These are phyloP conservation scores for Zopfia rhizophila DNA, from an alignment of 2,329 filamentous ascomycete species.

Conservation along the genomic window DNA sequence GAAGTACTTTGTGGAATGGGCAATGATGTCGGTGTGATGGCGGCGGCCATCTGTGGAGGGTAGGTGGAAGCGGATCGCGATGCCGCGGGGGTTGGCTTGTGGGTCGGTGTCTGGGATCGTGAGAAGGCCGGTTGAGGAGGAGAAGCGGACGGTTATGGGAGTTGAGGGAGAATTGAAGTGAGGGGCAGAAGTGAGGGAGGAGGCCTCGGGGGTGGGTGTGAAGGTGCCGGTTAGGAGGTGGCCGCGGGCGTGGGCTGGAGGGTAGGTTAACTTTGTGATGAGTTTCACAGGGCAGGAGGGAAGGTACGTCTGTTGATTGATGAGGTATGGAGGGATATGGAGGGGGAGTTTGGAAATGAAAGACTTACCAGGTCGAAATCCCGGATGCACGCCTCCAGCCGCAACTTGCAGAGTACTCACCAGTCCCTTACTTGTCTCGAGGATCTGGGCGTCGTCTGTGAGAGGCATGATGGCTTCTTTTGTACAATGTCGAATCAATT, in stretches of 20 bases:
- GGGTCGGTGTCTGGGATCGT: slow-evolving; percentile 61
- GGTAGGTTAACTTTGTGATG: slow-evolving; percentile 1
- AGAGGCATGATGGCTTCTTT: slow-evolving; percentile 40
- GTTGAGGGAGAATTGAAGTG: slow-evolving; percentile 61
- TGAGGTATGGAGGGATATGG: not conserved
- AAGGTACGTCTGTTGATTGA: slow-evolving; percentile 2
- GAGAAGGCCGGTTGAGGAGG: slow-evolving; percentile 63
- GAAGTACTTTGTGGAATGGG: slow-evolving; percentile 64
- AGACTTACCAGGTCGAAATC: slow-evolving; percentile 44
- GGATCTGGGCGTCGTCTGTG: slow-evolving; percentile 32
- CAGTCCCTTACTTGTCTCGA: slow-evolving; percentile 43
- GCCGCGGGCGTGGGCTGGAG: slow-evolving; percentile 65
- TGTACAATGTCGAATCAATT: not conserved
- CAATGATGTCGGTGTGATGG: slow-evolving; percentile 67
- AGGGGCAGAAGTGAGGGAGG: slow-evolving; percentile 57
- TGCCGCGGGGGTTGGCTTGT: slow-evolving; percentile 59
- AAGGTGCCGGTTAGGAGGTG: slow-evolving; percentile 64
- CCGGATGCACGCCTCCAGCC: slow-evolving; percentile 29
- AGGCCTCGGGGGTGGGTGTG: slow-evolving; percentile 58
- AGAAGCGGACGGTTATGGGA: slow-evolving; percentile 62
- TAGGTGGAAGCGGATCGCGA: slow-evolving; percentile 62
- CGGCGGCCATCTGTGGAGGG: slow-evolving; percentile 51
- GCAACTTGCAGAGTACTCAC: slow-evolving; percentile 37
- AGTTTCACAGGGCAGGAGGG: not conserved
- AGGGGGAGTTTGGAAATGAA: not conserved